phyloP scores from a whole-genome alignment of 768 basidiomycete species.

The Suillus ampliporus region DNA sequence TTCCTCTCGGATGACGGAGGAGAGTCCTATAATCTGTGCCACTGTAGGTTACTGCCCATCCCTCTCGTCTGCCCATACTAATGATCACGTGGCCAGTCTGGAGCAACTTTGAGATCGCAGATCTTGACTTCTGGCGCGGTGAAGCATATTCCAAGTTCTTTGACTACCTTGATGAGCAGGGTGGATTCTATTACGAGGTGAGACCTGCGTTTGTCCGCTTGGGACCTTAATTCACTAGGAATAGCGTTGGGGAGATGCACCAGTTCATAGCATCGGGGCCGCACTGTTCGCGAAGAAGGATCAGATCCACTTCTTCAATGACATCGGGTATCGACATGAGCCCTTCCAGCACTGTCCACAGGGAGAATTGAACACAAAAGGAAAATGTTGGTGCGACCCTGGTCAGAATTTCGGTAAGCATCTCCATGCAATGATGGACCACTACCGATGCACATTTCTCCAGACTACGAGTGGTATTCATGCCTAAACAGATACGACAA shows the following conservation, averaged over 20 bases:
- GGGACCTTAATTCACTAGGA: background rate
- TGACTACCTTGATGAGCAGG: constrained; percentile 76
- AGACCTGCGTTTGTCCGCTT: constrained; percentile 19
- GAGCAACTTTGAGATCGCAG: constrained; percentile 84
- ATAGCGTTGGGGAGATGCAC: constrained; percentile 86
- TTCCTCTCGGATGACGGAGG: constrained; percentile 78
- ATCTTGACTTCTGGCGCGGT: constrained; percentile 87
- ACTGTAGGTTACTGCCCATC: constrained; percentile 54
- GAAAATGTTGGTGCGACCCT: constrained; percentile 77
- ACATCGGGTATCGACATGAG: constrained; percentile 86
- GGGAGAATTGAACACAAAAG: constrained; percentile 58
- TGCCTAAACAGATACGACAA: constrained; percentile 80
- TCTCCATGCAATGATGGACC: background rate
- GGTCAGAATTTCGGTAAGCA: constrained; percentile 68
- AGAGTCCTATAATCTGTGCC: constrained; percentile 76
- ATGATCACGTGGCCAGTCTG: constrained; percentile 51
- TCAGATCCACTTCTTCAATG: constrained; percentile 81
- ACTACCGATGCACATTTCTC: constrained; percentile 17
- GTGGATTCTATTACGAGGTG: constrained; percentile 94
- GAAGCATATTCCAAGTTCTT: constrained; percentile 88
- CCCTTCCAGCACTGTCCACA: constrained; percentile 79
- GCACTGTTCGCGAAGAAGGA: constrained; percentile 76
- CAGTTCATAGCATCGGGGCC: constrained; percentile 84
- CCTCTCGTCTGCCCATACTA: background rate
- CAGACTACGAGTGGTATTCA: constrained; percentile 88